Conservation (phyloP, 495 filamentous ascomycete genomes). For the Penicillium simplicissimum region DNA sequence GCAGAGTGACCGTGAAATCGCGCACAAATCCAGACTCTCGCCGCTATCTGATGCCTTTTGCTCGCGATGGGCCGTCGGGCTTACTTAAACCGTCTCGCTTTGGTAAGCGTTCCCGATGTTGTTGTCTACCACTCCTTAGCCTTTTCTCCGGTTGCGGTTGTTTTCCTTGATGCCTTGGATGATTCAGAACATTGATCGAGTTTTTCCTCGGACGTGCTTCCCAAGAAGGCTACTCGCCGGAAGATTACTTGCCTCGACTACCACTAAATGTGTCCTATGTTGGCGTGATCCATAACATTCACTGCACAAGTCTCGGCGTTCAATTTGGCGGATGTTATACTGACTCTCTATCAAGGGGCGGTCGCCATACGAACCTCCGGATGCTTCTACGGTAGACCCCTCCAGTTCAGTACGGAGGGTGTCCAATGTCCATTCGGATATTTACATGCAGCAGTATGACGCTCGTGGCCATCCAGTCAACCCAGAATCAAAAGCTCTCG, state of each 20-base stretch:
- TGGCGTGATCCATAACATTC: neutral
- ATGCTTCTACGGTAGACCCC: conserved; percentile 22
- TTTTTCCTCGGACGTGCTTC: neutral
- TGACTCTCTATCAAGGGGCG: conserved; percentile 56
- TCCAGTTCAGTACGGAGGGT: conserved; percentile 27
- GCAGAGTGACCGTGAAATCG: neutral
- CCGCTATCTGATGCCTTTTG: neutral
- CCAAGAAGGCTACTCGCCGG: neutral
- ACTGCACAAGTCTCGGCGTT: neutral
- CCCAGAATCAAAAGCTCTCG: conserved; percentile 48
- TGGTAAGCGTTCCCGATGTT: conserved; percentile 44
- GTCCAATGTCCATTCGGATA: conserved; percentile 45
- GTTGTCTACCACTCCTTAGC: neutral
- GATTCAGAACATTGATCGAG: neutral
- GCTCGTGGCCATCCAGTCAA: conserved; percentile 69
- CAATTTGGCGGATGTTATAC: conserved; percentile 7
- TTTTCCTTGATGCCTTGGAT: neutral
- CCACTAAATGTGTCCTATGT: neutral
- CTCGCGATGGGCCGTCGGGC: conserved; percentile 50
- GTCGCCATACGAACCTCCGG: conserved; percentile 69
- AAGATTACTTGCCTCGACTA: neutral
- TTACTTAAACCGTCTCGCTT: conserved; percentile 52
- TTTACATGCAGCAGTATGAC: conserved; percentile 65
- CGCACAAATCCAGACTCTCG: conserved; percentile 8
- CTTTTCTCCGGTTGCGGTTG: neutral